Base-by-base conservation (phyloP, 2,329 filamentous ascomycete genomes). In the Venturia carpophila region DNA sequence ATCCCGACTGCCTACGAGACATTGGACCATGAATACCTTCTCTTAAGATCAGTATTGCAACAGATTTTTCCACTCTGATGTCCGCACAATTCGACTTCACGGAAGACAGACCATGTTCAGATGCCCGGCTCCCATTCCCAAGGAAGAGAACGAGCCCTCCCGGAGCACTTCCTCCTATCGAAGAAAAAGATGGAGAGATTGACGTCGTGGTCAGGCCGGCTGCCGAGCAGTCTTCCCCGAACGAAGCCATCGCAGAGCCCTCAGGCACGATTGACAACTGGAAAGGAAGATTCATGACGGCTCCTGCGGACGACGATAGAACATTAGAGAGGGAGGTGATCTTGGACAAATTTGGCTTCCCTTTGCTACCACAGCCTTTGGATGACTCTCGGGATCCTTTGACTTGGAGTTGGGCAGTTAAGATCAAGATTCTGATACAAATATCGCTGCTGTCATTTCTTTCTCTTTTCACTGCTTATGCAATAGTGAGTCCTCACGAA, bases 371-470 rank as follows among this genome's bases (percentile, higher is more conserved):
- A 21, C 62, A 64, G 47, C 62, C 62, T 43, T n/a, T 64, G 43
- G 49, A 64, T 42, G 62, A 58, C 19, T n/a, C 58, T 13, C 34
- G 37, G 21, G 64, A 65, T 62, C 64, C 64, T 27, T 47, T 65
- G 41, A 65, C 41, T 0, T 65, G 64, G 64, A 45, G 43, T 41
- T 11, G n/a, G 19, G 17, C 15, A 13, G 41, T 43, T 2, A 65
- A 65, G 37, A 37, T 65, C 42, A 47, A n/a, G 19, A 52, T 65
- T 58, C 52, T 66, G 4, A 39, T 64, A 13, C 63, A 61, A n/a
- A 55, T 66, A 3, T 66, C 65, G 3, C 58, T 66, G n/a, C 3
- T 65, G 6, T 47, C 65, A 1, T 66, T 65, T 45, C 30, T 65
- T 42, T 43, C 52, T 17, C 63, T 42, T 24, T 65, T 66, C 21